Evolutionary conservation across 345 rosid genomes (phyloP).

Genomic region (Ailanthus altissimus): DNA sequence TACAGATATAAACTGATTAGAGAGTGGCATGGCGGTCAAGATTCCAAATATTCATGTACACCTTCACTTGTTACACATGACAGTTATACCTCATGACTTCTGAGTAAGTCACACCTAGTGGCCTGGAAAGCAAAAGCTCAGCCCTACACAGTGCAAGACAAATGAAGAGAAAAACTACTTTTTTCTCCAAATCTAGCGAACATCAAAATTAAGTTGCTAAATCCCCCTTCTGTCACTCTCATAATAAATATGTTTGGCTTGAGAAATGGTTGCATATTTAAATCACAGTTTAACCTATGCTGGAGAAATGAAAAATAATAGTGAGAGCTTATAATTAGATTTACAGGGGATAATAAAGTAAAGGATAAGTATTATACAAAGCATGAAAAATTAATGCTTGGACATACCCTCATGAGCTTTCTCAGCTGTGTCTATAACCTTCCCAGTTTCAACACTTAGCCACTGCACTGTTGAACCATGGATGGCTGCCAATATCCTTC

Average conservation of each 20-base stretch:
- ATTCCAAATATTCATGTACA: neutral
- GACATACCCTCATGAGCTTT: conserved; percentile 82
- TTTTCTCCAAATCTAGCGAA: no score
- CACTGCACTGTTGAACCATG: conserved; percentile 84
- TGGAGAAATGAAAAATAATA: neutral
- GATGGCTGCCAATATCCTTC: conserved; percentile 76
- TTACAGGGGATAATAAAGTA: neutral
- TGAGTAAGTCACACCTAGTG: neutral
- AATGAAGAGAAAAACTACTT: no score
- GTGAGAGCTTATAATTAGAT: neutral
- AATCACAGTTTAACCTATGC: neutral
- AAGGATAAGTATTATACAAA: neutral
- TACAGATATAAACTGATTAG: neutral
- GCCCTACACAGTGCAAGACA: no score
- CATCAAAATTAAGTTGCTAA: no score
- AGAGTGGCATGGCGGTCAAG: neutral
- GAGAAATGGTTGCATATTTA: no score
- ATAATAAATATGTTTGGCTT: no score
- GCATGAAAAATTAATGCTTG: conserved; percentile 2
- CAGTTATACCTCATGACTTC: neutral
- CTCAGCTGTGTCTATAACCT: conserved; percentile 83
- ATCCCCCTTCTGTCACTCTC: no score
- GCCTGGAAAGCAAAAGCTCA: no score
- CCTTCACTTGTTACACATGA: neutral
- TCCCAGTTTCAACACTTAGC: conserved; percentile 82